Evolutionary conservation across 1,284 basidiomycete genomes (phyloP).

Genomic region (Cystobasidium pallidum): DNA sequence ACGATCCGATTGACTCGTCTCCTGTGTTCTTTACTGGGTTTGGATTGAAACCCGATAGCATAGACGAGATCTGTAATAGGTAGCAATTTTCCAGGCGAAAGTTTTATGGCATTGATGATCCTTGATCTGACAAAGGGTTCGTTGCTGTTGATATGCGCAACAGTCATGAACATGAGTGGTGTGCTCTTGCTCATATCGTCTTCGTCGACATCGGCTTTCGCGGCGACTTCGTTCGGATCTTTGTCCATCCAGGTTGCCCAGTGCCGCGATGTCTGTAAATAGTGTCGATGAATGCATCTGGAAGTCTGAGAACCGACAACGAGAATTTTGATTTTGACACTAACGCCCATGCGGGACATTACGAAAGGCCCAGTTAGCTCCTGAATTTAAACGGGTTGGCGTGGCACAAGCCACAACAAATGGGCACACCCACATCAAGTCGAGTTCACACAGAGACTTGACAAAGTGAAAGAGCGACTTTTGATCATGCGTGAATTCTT

Average conservation of each 20-base stretch:
- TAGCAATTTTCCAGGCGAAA: slow-evolving; percentile 45
- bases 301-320: slow-evolving; percentile 52
- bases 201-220: slow-evolving; percentile 42
- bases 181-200: slow-evolving; percentile 19
- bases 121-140: slow-evolving; percentile 46
- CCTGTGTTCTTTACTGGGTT: slow-evolving; percentile 66
- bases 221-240: slow-evolving; percentile 37
- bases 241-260: slow-evolving; percentile 47
- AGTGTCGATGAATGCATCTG: slow-evolving; percentile 53
- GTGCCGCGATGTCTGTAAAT: slow-evolving; percentile 49
- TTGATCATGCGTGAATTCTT: slow-evolving; percentile 79
- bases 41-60: slow-evolving; percentile 46
- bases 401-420: not conserved
- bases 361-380: too few relatives aligned
- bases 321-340: slow-evolving; percentile 52
- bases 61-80: slow-evolving; percentile 50
- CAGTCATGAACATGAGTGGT: slow-evolving; percentile 46
- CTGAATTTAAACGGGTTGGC: not conserved
- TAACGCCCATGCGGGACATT: slow-evolving; percentile 27
- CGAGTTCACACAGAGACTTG: slow-evolving; percentile 70
- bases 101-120: slow-evolving; percentile 47
- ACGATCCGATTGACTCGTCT: slow-evolving; percentile 74
- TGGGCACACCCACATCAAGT: slow-evolving; percentile 66
- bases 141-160: slow-evolving; percentile 48
- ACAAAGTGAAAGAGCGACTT: slow-evolving; percentile 86